Evolutionary conservation across 2,329 filamentous ascomycete genomes (phyloP), one percentile per base, ranked within the genome.

Genomic region (Aureobasidium leucospermi): DNA sequence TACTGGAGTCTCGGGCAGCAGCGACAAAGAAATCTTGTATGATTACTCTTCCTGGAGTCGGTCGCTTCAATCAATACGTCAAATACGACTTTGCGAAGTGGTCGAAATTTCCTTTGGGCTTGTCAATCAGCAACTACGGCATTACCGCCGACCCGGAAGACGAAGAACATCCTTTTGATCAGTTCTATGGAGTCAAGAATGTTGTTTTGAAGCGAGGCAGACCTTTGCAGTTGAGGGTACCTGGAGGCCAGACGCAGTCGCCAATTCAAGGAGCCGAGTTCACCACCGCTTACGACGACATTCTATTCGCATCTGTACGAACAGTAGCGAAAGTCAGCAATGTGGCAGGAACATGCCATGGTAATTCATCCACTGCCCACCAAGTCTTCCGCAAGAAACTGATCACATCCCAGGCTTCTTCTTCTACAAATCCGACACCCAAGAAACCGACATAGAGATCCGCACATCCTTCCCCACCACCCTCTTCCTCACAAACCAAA

Each of bases 381-480:
- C 36, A 11, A 38, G 10, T 6, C 32, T n/a, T 49, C 3, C 9
- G 8, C 7, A n/a, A 3, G 4, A 47, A 19, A 38, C 28, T 53
- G 13, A 56, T 28, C 11, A 19, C 5, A 16, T 10, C 8, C 9
- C 19, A 57, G 52, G 88, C 5, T 90, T 92, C 74, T 92, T 91
- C 73, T 93, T 87, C 86, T 91, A 89, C 71, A 83, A 83, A 73
- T 89, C 90, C 70, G 85, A 92, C 71, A 87, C 85, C 1, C 85
- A 89, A 68, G 88, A 92, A 67, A 90, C 92, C 65, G 88, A 92
- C 69, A 85, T 92, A 73, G 89, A 93, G 65, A 59, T 63, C 46
- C 55, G 60, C 36, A 63, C 61, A 1, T 36, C 41, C 1, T 58
- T 51, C 23, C 43, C 42, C 9, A 38, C 34, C 9, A 39, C 49